phyloP scores from a whole-genome alignment of 768 basidiomycete genomes.

The Tricholoma flavovirens region DNA sequence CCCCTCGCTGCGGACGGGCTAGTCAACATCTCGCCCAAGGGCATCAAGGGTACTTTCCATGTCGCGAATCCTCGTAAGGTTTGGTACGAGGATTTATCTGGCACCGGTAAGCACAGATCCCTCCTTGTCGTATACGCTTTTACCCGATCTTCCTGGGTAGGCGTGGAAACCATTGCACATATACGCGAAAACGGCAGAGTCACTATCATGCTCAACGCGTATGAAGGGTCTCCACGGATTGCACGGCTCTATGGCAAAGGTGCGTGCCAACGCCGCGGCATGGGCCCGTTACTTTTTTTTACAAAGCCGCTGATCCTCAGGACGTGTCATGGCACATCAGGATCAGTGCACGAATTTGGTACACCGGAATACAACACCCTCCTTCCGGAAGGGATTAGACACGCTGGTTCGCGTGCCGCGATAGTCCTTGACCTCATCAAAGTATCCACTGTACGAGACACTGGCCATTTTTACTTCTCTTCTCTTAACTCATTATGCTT shows the following conservation, averaged over 20 bases:
- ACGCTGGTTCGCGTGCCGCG: conserved; percentile 55
- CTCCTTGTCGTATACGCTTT: not conserved
- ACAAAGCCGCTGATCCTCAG: conserved; percentile 1
- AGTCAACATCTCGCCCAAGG: conserved; percentile 67
- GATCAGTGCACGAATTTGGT: conserved; percentile 58
- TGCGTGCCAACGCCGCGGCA: conserved; percentile 18
- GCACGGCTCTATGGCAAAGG: conserved; percentile 57
- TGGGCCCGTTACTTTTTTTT: conserved; percentile 2
- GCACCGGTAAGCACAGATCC: conserved; percentile 46
- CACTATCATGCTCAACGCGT: conserved; percentile 58
- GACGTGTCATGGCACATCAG: conserved; percentile 24
- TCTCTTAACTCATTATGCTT: not conserved
- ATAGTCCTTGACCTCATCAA: conserved; percentile 58
- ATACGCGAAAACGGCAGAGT: conserved; percentile 59
- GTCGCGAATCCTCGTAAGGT: conserved; percentile 46
- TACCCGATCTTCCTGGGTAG: conserved; percentile 12
- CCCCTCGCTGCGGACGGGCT: conserved; percentile 54
- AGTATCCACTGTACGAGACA: conserved; percentile 43
- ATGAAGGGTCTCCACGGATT: conserved; percentile 56
- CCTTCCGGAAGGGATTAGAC: conserved; percentile 40
- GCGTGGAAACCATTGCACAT: conserved; percentile 41
- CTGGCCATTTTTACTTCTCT: not conserved
- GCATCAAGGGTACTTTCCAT: conserved; percentile 58
- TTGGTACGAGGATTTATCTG: conserved; percentile 74
- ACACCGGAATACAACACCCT: conserved; percentile 53